Percentiles rank a stretch among this genome's conserved stretches.
Conservation (phyloP, 1,284 basidiomycete genomes). For the Irpex rosettiformis region DNA sequence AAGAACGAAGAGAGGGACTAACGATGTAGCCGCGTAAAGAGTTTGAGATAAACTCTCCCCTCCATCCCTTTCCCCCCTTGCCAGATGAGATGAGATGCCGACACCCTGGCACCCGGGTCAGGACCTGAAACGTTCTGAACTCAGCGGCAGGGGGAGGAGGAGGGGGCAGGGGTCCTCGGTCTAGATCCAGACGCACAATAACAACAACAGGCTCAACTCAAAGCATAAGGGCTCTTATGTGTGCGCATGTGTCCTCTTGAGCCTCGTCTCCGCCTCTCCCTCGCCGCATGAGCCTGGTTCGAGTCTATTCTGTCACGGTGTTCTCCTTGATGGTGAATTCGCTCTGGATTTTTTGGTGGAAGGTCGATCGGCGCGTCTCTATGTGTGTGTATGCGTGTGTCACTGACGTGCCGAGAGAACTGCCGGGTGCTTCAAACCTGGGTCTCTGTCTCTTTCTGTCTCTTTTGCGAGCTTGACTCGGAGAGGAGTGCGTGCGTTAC, state of each 20-base stretch:
- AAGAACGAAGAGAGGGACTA: not conserved
- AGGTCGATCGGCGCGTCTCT: not conserved
- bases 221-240: not conserved
- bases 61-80: too few relatives aligned
- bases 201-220: not conserved
- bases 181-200: not conserved
- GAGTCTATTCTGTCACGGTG: slow-evolving; percentile 1
- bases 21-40: too few relatives aligned
- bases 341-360: not conserved
- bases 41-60: too few relatives aligned
- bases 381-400: too few relatives aligned
- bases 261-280: not conserved
- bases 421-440: slow-evolving; percentile 4
- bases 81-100: not conserved
- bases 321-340: not conserved
- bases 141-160: not conserved
- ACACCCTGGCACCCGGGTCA: not conserved
- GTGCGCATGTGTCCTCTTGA: not conserved
- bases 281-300: not conserved
- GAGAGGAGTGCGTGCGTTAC: too few relatives aligned
- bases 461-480: not conserved
- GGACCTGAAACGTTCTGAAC: not conserved
- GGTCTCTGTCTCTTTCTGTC: too few relatives aligned
- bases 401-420: not conserved
- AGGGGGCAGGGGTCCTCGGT: not conserved